Base-by-base conservation (phyloP, 192 early-diverging fungal genomes). In the Lobulomyces angularis region DNA sequence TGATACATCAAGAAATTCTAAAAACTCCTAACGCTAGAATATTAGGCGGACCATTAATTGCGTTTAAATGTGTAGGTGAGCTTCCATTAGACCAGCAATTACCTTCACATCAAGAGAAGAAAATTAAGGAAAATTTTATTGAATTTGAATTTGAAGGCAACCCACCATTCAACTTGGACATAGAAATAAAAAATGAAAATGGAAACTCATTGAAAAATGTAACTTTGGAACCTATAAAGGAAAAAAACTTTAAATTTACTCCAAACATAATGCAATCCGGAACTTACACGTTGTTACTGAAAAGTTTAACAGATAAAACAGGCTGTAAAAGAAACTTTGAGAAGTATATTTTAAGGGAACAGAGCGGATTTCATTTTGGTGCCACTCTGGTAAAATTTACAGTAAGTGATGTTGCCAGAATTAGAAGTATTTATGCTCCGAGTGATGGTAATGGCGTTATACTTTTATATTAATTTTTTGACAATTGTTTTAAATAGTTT, bases 401-500 rank as follows among this genome's bases (percentile, higher is more conserved):
- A 18, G 65, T 69, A n/a, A 46, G 62, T 29, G 69, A 75, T 41
- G 52, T 62, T 20, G 59, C 69, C 0, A 45, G 50, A 9, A 69
- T 74, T 25, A 42, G 60, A 4, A 33, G 47, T 5, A 25, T 59
- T 4, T 54, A 45, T 26, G 36, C 46, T 0, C 26, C 27, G 19
- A 14, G 26, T 21, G 64, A 79, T n/a, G 81, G 81, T 25, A 61
- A 73, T 3, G 81, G 81, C 31, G 79, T 80, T 36, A 58, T 82
- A 19, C 45, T 84, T 18, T 49, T n/a, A n/a, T n/a, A n/a, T n/a
- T n/a, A n/a, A n/a, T n/a, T n/a, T n/a, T n/a, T n/a, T n/a, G n/a
- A n/a, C n/a, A n/a, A n/a, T n/a, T n/a, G n/a, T n/a, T n/a, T n/a
- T n/a, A n/a, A n/a, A n/a, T n/a, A n/a, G n/a, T n/a, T n/a, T n/a